phyloP scores from a whole-genome alignment of 2,329 filamentous ascomycete species.

The Verticillium nonalfalfae region DNA sequence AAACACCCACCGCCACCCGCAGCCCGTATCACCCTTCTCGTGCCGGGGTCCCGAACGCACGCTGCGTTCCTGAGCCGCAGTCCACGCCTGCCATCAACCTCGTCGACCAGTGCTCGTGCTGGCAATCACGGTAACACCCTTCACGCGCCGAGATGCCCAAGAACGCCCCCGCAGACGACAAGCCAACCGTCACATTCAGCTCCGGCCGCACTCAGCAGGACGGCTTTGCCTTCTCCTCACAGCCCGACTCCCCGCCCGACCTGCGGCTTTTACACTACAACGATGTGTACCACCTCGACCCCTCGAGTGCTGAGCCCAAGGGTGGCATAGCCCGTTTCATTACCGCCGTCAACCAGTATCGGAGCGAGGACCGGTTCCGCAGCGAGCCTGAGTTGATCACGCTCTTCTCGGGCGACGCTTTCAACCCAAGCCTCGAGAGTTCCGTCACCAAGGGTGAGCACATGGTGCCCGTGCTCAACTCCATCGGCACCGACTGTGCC shows the following conservation, averaged over 20 bases:
- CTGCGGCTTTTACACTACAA: constrained; percentile 86
- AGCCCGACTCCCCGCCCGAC: constrained; percentile 43
- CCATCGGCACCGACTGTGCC: constrained; percentile 70
- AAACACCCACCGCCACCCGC: background rate
- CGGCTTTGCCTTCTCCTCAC: constrained; percentile 4
- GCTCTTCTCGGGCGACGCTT: constrained; percentile 87
- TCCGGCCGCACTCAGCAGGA: constrained; percentile 15
- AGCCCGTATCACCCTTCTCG: background rate
- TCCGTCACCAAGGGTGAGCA: constrained; percentile 86
- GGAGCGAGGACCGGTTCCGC: constrained; percentile 50
- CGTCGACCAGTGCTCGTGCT: background rate
- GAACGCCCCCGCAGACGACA: constrained; percentile 8
- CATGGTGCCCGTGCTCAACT: constrained; percentile 82
- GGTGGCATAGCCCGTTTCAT: constrained; percentile 80
- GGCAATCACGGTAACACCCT: background rate
- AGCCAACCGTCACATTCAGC: constrained; percentile 19
- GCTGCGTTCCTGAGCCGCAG: background rate
- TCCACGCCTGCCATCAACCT: background rate
- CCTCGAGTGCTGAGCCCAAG: constrained; percentile 69
- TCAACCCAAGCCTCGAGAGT: constrained; percentile 85
- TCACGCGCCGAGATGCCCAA: constrained; percentile 6
- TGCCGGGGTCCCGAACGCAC: background rate
- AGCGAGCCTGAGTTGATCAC: constrained; percentile 64
- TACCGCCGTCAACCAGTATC: constrained; percentile 70
- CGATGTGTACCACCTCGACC: constrained; percentile 87